A percentile compares a stretch with the other conserved stretches of the same genome.
Evolutionary conservation across 768 basidiomycete species (phyloP).

Genomic region (Tulasnella sp.): DNA sequence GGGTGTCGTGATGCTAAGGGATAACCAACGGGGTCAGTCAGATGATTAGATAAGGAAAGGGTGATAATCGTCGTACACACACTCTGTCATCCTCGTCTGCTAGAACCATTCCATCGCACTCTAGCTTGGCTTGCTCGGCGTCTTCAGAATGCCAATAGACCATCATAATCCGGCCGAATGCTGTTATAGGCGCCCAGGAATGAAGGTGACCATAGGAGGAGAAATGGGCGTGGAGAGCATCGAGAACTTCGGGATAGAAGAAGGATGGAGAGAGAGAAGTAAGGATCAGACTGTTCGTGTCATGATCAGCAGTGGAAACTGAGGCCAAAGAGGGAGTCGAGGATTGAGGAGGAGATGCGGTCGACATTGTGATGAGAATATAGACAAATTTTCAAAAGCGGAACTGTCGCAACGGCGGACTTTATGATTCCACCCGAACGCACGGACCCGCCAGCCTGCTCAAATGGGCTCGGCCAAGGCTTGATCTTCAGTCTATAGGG

Average conservation of each 20-base stretch:
- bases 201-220: slow-evolving; percentile 67
- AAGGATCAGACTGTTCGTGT: slow-evolving; percentile 78
- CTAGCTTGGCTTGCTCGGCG: slow-evolving; percentile 55
- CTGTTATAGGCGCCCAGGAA: slow-evolving; percentile 78
- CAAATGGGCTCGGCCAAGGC: background rate
- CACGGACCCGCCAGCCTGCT: background rate
- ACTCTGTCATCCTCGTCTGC: slow-evolving; percentile 26
- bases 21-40: slow-evolving; percentile 36
- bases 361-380: too few species aligned
- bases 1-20: slow-evolving; percentile 24
- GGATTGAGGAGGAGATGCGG: background rate
- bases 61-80: slow-evolving; percentile 23
- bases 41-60: slow-evolving; percentile 10
- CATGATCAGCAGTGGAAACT: background rate
- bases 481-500: too few species aligned
- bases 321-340: slow-evolving; percentile 7
- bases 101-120: slow-evolving; percentile 53
- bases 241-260: slow-evolving; percentile 59
- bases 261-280: slow-evolving; percentile 65
- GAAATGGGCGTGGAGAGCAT: slow-evolving; percentile 62
- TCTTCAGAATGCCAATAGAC: slow-evolving; percentile 57
- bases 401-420: too few species aligned
- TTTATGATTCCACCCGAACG: too few species aligned
- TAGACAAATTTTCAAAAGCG: too few species aligned
- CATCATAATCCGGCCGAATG: slow-evolving; percentile 71